These are phyloP conservation scores for Closterium sp. DNA, from an alignment of 139 green algal genomes.

Conservation along the genomic window DNA sequence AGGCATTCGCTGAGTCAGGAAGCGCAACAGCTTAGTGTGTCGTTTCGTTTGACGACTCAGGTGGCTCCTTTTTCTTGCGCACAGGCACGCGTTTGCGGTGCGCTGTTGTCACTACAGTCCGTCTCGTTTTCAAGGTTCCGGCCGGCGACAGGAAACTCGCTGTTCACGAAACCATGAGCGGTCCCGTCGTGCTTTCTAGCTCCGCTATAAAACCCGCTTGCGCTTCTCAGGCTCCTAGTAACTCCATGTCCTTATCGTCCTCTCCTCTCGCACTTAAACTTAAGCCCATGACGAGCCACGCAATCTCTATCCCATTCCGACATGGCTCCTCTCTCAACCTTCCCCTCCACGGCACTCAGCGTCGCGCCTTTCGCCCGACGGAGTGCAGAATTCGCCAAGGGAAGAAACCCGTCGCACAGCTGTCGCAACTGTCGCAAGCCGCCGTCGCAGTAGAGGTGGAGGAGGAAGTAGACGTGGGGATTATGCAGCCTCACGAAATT, in stretches of 20 bases:
- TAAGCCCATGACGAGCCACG: background rate
- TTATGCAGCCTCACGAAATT: background rate
- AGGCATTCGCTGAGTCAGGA: background rate
- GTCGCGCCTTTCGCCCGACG: background rate
- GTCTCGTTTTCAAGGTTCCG: too few species aligned
- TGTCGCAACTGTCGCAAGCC: background rate
- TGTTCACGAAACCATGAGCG: background rate
- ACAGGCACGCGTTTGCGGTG: background rate
- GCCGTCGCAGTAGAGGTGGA: background rate
- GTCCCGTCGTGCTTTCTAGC: background rate
- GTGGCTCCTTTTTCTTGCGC: background rate
- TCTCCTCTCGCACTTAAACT: background rate
- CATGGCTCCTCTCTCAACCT: background rate
- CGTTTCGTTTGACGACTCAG: background rate
- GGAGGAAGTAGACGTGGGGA: background rate
- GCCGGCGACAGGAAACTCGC: too few species aligned
- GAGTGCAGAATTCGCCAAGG: background rate
- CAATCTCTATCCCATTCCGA: background rate
- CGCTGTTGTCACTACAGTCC: background rate
- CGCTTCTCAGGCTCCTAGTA: background rate
- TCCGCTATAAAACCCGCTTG: background rate
- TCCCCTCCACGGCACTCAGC: background rate
- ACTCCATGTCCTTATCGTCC: background rate
- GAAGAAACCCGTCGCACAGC: background rate
- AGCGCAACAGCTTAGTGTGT: background rate